Conservation (phyloP, 306 rosid species). For the Macrotyloma uniflorum region DNA sequence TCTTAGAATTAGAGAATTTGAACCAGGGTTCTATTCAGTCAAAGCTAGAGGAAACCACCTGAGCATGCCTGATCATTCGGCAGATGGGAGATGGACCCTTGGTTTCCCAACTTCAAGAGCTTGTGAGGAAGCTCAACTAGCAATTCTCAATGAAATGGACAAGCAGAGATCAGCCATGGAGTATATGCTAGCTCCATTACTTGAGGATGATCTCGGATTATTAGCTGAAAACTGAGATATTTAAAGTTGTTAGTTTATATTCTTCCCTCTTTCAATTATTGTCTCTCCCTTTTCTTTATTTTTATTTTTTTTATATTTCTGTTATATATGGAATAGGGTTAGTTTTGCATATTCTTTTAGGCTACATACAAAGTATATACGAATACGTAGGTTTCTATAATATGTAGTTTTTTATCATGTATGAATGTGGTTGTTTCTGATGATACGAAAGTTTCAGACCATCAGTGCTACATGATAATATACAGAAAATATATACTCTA, state of each 20-base stretch:
- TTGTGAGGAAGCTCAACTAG: slow-evolving; percentile 64
- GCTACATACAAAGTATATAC: neutral
- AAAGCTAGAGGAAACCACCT: slow-evolving; percentile 47
- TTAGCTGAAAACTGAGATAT: slow-evolving; percentile 42
- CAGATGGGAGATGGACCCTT: slow-evolving; percentile 86
- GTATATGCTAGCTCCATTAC: slow-evolving; percentile 65
- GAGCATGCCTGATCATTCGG: slow-evolving; percentile 43
- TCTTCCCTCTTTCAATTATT: neutral
- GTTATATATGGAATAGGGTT: slow-evolving; percentile 21
- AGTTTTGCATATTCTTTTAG: slow-evolving; percentile 17
- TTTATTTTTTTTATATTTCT: neutral
- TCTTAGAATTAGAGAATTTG: slow-evolving; percentile 73
- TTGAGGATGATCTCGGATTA: slow-evolving; percentile 49
- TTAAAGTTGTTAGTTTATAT: slow-evolving; percentile 33
- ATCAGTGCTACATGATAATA: no score
- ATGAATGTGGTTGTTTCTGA: slow-evolving; percentile 17
- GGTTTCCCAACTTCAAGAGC: slow-evolving; percentile 68
- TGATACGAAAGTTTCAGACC: no score
- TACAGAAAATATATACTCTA: no score
- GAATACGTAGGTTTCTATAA: slow-evolving; percentile 8
- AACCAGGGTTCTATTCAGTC: slow-evolving; percentile 48
- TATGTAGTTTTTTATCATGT: neutral
- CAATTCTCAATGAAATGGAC: slow-evolving; percentile 59
- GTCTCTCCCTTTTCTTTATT: neutral
- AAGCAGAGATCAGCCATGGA: slow-evolving; percentile 73